Percentiles rank a stretch among this genome's conserved stretches.
Evolutionary conservation across 2,329 filamentous ascomycete species (phyloP).

Genomic region (Bipolaris gigantea): DNA sequence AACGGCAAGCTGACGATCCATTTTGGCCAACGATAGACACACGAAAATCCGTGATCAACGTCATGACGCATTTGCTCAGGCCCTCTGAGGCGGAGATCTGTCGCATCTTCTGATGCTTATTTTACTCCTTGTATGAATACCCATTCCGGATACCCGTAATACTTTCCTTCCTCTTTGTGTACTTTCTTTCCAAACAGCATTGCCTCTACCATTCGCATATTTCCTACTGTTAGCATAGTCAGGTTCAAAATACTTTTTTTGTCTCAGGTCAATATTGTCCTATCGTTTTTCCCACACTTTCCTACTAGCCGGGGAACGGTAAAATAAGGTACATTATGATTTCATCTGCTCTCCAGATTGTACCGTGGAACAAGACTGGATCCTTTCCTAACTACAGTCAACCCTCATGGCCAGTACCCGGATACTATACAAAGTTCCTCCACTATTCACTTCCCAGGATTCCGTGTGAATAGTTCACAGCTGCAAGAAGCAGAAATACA

Average conservation of each 20-base stretch:
- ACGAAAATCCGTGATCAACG: not conserved
- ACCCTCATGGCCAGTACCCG: not conserved
- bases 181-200: not conserved
- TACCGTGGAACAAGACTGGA: too few species aligned
- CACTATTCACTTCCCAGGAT: not conserved
- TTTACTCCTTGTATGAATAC: slow-evolving; percentile 18
- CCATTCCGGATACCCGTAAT: slow-evolving; percentile 36
- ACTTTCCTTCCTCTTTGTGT: not conserved
- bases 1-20: slow-evolving; percentile 43
- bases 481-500: not conserved
- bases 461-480: not conserved
- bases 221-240: slow-evolving; percentile 1
- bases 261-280: not conserved
- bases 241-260: not conserved
- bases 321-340: not conserved
- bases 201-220: not conserved
- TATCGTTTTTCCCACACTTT: not conserved
- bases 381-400: too few species aligned
- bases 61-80: slow-evolving; percentile 3
- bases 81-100: slow-evolving; percentile 14
- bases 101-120: slow-evolving; percentile 31
- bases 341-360: not conserved
- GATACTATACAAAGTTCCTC: not conserved
- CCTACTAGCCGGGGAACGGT: too few species aligned
- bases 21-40: slow-evolving; percentile 36